These are phyloP conservation scores for Waitea zeae DNA, from an alignment of 1,284 basidiomycete genomes.

Conservation along the genomic window DNA sequence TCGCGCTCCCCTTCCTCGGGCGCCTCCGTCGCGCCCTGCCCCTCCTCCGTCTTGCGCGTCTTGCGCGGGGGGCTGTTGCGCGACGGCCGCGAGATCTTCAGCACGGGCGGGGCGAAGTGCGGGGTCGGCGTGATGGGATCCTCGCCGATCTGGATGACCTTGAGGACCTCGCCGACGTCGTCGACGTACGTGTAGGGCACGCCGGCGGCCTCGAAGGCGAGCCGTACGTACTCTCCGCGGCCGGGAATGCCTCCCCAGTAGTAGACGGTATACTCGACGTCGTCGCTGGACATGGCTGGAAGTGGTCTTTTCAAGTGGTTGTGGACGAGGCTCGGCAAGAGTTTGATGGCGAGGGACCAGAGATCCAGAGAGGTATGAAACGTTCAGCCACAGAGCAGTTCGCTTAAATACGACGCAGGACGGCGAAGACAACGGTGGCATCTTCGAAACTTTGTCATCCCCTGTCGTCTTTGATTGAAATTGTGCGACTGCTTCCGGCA, in stretches of 20 bases:
- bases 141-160: conserved; percentile 8
- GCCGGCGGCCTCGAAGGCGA: conserved; percentile 23
- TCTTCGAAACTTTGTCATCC: too few species aligned
- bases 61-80: not conserved
- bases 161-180: conserved; percentile 7
- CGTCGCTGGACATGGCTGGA: too few species aligned
- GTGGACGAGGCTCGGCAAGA: too few species aligned
- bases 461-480: too few species aligned
- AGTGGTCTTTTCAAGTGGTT: too few species aligned
- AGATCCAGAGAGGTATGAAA: too few species aligned
- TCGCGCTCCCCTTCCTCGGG: conserved; percentile 6
- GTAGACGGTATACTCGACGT: conserved; percentile 3
- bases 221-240: conserved; percentile 26
- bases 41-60: not conserved
- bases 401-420: too few species aligned
- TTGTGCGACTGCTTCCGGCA: too few species aligned
- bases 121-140: conserved; percentile 11
- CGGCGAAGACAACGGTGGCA: too few species aligned
- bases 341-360: too few species aligned
- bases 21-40: not conserved
- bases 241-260: conserved; percentile 22
- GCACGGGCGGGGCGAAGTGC: conserved; percentile 20
- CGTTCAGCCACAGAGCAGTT: too few species aligned
- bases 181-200: conserved; percentile 18
- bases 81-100: conserved; percentile 13